Base-by-base conservation (phyloP, 1,139 yeast species). In the Taphrina populina region DNA sequence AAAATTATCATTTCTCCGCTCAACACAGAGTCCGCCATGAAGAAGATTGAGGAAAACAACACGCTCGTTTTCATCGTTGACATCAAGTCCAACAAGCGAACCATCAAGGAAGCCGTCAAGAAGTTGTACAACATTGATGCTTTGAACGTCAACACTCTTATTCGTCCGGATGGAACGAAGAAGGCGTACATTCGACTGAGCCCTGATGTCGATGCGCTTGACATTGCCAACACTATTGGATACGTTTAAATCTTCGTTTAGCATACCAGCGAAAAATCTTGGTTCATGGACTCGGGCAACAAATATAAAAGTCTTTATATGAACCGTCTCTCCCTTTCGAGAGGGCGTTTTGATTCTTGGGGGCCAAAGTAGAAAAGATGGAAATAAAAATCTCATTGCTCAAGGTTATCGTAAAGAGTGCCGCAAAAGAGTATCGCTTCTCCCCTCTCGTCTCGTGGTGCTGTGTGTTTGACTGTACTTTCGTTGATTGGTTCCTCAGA, bases 11-110 rank as follows among this genome's bases (percentile, higher is more conserved):
- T 86, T 76, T 79, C 88, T 70, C 97, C 96, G 80, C 84, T 92
- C 77, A 94, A 94, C 75, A 82, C 95, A 69, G 99, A 92, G 82
- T 88, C 95, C 67, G 96, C 98, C 73, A 88, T 94, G 86, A 92
- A 92, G 86, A 88, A 88, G 83, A 96, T 92, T 73, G 98, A 94
- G 82, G 96, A 88, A 74, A 88, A 95, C 79, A 92, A 92, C 95
- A 92, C 95, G 71, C 84, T 92, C 74, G 98, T 94, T 67, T 88
- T 92, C 92, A 94, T 86, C 80, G 97, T 92, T 74, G 92, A 87
- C 79, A 73, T 88, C 72, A 86, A 86, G 81, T 82, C 97, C 74
- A 92, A 90, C 95, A 92, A 92, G 83, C 78, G 84, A 80, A 96
- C 92, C 80, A 92, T 92, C 82, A 90, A 90, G 83, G 79, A 84